Conservation (phyloP, 352 stramenopile genomes). For the Pythium scleroteichum region DNA sequence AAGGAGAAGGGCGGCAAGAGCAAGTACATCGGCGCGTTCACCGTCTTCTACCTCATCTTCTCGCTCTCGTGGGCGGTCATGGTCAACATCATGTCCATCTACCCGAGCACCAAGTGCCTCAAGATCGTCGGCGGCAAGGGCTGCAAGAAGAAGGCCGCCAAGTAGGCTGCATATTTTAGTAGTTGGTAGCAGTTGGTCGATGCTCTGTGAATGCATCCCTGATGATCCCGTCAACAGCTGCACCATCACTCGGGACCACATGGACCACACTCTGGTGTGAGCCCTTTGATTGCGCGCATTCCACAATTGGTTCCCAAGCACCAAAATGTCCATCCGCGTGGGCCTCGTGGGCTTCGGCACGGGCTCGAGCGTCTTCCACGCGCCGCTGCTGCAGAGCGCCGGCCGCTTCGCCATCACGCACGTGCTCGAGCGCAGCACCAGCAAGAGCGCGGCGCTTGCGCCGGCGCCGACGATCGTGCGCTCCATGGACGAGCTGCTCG, state of each 20-base stretch:
- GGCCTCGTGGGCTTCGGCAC: constrained; percentile 75
- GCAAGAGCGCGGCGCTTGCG: constrained; percentile 51
- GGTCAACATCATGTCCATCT: constrained; percentile 34
- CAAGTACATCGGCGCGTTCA: constrained; percentile 25
- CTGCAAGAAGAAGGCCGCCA: constrained; percentile 22
- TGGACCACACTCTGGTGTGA: too few relatives aligned
- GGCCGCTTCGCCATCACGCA: constrained; percentile 70
- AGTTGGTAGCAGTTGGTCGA: too few relatives aligned
- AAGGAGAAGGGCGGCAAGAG: constrained; percentile 19
- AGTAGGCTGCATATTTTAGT: too few relatives aligned
- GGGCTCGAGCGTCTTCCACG: constrained; percentile 73
- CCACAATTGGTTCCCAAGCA: not conserved
- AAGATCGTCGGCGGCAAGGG: constrained; percentile 35
- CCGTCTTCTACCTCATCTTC: constrained; percentile 31
- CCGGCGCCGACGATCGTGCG: constrained; percentile 61
- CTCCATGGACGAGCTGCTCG: constrained; percentile 70
- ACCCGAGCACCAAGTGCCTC: constrained; percentile 19
- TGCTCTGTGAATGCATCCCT: too few relatives aligned
- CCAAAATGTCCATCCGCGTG: constrained; percentile 36
- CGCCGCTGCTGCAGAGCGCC: constrained; percentile 62
- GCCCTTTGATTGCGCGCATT: not conserved
- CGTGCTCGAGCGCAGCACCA: constrained; percentile 71
- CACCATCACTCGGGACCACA: too few relatives aligned
- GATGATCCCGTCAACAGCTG: too few relatives aligned
- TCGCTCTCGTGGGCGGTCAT: constrained; percentile 33